Evolutionary conservation across 192 early-diverging fungal species (phyloP).

Genomic region (Spizellomyces sp.): DNA sequence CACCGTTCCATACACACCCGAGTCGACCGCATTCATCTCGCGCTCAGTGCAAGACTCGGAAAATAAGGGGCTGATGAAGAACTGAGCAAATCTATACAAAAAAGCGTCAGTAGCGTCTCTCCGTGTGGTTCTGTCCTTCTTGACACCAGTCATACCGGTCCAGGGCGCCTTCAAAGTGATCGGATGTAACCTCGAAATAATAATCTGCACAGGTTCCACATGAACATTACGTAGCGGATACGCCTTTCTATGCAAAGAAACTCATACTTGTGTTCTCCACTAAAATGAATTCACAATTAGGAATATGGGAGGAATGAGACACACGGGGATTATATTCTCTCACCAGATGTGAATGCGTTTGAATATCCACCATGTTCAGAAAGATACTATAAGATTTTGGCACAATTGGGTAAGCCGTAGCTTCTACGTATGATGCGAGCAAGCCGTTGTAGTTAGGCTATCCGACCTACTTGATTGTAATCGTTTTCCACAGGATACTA

Average conservation of each 20-base stretch:
- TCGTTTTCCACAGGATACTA: slow-evolving; percentile 84
- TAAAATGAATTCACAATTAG: neutral
- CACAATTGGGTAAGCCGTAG: no score
- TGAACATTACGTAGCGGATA: no score
- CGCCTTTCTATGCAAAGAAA: neutral
- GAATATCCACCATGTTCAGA: slow-evolving; percentile 74
- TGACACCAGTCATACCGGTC: slow-evolving; percentile 48
- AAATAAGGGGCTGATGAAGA: slow-evolving; percentile 93
- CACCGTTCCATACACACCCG: slow-evolving; percentile 46
- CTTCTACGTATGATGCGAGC: no score
- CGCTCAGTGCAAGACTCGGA: slow-evolving; percentile 85
- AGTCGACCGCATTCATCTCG: slow-evolving; percentile 93
- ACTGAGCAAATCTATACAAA: slow-evolving; percentile 58
- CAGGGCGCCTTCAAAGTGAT: slow-evolving; percentile 64
- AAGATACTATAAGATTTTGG: slow-evolving; percentile 52
- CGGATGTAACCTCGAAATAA: slow-evolving; percentile 78
- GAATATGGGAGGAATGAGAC: neutral
- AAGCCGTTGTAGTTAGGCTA: no score
- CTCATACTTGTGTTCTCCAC: slow-evolving; percentile 69
- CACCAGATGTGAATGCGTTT: slow-evolving; percentile 75
- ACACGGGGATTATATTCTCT: neutral
- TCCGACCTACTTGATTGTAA: slow-evolving; percentile 47
- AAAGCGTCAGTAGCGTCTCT: no score
- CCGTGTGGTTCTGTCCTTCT: neutral
- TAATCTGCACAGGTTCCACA: slow-evolving; percentile 49